A percentile compares a stretch with the other conserved stretches of the same genome.
Evolutionary conservation across 768 basidiomycete genomes (phyloP).

Genomic region (Tulasnella calospora): DNA sequence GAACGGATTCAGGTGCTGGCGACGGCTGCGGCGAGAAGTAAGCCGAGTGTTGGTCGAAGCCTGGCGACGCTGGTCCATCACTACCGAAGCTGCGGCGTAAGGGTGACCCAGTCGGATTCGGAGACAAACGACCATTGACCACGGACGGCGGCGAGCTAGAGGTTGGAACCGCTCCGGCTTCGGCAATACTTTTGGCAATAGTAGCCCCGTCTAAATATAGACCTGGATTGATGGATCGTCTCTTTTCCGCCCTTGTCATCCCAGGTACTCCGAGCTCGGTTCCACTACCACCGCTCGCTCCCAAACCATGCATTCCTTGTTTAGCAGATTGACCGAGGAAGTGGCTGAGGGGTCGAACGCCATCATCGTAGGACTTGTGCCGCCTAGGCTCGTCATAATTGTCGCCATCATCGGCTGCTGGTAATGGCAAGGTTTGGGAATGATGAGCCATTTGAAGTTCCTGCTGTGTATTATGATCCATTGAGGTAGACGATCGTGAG

Average conservation of each 20-base stretch:
- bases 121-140: constrained; percentile 19
- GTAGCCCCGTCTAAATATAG: constrained; percentile 39
- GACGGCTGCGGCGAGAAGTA: constrained; percentile 11
- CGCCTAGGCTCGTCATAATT: background rate
- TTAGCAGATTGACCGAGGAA: constrained; percentile 30
- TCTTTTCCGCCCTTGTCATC: constrained; percentile 43
- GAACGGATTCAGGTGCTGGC: background rate
- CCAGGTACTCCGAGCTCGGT: constrained; percentile 34
- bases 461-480: background rate
- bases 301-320: background rate
- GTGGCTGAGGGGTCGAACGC: constrained; percentile 41
- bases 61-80: background rate
- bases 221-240: constrained; percentile 55
- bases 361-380: constrained; percentile 47
- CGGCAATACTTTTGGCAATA: background rate
- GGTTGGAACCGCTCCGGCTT: background rate
- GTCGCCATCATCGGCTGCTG: background rate
- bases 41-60: background rate
- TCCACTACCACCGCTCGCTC: constrained; percentile 19
- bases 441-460: background rate
- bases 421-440: constrained; percentile 13
- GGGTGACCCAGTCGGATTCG: background rate
- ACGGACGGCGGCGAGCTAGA: constrained; percentile 16
- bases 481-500: background rate
- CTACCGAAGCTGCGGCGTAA: background rate